phyloP scores from a whole-genome alignment of 2,329 filamentous ascomycete species.

The Sclerotinia glacialis region DNA sequence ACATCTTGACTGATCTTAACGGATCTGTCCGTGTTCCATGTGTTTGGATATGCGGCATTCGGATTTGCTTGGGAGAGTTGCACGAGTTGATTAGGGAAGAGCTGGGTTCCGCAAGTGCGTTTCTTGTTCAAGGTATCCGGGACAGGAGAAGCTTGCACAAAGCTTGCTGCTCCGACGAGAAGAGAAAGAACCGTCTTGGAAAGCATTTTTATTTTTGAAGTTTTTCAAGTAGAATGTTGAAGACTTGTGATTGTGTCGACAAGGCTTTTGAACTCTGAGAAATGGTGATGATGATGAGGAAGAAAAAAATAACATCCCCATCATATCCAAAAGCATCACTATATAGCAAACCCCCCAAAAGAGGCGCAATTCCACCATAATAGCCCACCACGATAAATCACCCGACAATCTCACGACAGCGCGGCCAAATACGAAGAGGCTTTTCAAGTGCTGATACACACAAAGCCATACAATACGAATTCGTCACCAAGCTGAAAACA shows the following conservation, averaged over 20 bases:
- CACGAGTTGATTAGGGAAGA: slow-evolving; percentile 15
- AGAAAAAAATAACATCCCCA: not conserved
- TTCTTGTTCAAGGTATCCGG: slow-evolving; percentile 4
- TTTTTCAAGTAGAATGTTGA: not conserved
- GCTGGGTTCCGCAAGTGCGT: slow-evolving; percentile 8
- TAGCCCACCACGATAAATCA: not conserved
- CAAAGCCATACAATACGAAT: slow-evolving; percentile 1
- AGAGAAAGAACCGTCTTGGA: not conserved
- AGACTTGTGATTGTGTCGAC: not conserved
- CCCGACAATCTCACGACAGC: not conserved
- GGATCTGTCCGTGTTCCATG: slow-evolving; percentile 1
- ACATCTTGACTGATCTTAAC: slow-evolving; percentile 15
- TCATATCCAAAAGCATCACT: not conserved
- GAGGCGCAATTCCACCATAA: not conserved
- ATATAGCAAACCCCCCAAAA: not conserved
- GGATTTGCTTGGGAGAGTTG: slow-evolving; percentile 19
- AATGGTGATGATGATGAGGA: not conserved
- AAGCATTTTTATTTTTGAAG: not conserved
- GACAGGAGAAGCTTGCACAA: slow-evolving; percentile 12
- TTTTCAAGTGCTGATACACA: slow-evolving; percentile 1
- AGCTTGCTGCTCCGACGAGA: slow-evolving; percentile 1
- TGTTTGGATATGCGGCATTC: not conserved
- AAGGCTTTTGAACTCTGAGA: not conserved
- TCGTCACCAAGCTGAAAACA: slow-evolving; percentile 8
- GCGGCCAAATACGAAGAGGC: slow-evolving; percentile 10